A percentile compares a stretch with the other conserved stretches of the same genome.
phyloP scores from a whole-genome alignment of 139 green algal genomes.

The Pseudopediastrum boryanum region DNA sequence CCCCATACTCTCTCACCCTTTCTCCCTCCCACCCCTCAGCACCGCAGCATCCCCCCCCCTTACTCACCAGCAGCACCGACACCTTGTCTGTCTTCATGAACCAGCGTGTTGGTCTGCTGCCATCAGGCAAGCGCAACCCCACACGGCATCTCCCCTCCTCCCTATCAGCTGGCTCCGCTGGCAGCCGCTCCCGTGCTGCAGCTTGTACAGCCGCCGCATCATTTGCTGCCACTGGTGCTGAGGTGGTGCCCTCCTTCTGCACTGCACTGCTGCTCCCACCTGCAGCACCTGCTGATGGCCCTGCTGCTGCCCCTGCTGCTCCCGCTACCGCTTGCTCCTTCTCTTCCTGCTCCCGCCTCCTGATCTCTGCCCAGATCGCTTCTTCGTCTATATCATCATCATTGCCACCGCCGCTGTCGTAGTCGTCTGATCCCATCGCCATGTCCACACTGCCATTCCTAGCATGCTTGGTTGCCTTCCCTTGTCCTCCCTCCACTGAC shows the following conservation, averaged over 20 bases:
- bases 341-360: constrained; percentile 25
- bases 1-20: no score
- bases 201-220: constrained; percentile 19
- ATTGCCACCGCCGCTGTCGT: neutral
- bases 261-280: neutral
- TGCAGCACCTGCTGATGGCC: constrained; percentile 19
- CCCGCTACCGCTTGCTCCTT: neutral
- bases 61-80: constrained; percentile 43
- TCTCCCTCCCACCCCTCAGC: no score
- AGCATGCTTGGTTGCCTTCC: neutral
- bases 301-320: constrained; percentile 24
- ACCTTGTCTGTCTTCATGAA: constrained; percentile 58
- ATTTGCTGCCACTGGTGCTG: constrained; percentile 32
- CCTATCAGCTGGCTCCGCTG: constrained; percentile 58
- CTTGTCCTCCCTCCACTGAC: constrained; percentile 52
- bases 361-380: constrained; percentile 40
- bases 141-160: constrained; percentile 49
- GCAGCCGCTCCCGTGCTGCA: constrained; percentile 51
- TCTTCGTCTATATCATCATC: constrained; percentile 42
- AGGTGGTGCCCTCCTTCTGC: no score
- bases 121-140: constrained; percentile 67
- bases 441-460: neutral
- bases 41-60: no score
- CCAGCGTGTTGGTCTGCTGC: constrained; percentile 57
- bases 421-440: constrained; percentile 24